Evolutionary conservation across 2,329 filamentous ascomycete genomes (phyloP).

Genomic region (Herpomyces periplanetae): DNA sequence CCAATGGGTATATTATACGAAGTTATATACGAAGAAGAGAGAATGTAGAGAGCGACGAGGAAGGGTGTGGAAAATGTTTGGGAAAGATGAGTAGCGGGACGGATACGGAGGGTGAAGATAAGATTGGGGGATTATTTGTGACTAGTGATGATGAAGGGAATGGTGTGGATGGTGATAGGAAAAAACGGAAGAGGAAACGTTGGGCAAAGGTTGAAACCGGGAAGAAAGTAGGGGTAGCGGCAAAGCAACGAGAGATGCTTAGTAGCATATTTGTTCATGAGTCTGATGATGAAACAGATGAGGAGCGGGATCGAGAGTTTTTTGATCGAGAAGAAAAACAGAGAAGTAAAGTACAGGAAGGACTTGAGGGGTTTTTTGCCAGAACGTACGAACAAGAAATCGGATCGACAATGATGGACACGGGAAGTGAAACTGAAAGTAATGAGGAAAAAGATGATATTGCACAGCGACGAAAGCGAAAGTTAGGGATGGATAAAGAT

Average conservation of each 20-base stretch:
- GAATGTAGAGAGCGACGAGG: constrained; percentile 15
- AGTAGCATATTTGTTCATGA: constrained; percentile 40
- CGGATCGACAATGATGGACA: too few relatives aligned
- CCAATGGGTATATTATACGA: constrained; percentile 7
- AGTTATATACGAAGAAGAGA: constrained; percentile 30
- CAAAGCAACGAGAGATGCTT: constrained; percentile 42
- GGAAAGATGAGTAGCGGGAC: constrained; percentile 31
- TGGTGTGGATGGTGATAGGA: constrained; percentile 9
- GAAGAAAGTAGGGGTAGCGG: constrained; percentile 25
- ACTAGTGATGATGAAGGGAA: constrained; percentile 12
- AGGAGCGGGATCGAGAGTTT: constrained; percentile 28
- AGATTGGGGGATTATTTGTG: constrained; percentile 18
- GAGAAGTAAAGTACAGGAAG: too few relatives aligned
- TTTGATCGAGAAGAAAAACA: constrained; percentile 32
- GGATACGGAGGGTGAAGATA: constrained; percentile 14
- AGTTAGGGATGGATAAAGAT: too few relatives aligned
- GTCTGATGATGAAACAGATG: constrained; percentile 62
- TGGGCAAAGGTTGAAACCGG: constrained; percentile 17
- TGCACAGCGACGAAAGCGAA: too few relatives aligned
- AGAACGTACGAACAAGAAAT: too few relatives aligned
- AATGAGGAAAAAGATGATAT: too few relatives aligned
- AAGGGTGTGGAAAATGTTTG: constrained; percentile 15
- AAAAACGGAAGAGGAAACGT: constrained; percentile 21
- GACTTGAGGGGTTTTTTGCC: too few relatives aligned
- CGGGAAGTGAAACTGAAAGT: too few relatives aligned